phyloP scores from a whole-genome alignment of 768 basidiomycete genomes.

The Xerocomellus chrysenteron region DNA sequence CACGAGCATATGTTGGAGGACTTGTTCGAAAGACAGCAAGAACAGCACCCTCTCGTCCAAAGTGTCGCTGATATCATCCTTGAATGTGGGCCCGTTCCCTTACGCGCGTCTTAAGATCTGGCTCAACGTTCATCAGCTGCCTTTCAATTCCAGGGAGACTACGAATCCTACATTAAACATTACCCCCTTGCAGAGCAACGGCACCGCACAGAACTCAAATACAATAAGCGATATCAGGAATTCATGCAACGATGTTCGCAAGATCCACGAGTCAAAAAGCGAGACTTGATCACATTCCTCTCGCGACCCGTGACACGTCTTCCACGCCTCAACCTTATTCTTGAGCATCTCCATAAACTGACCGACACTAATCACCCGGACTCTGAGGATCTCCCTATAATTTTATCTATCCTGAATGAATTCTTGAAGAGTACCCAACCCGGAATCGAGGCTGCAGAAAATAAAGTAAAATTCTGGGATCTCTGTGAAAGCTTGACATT shows the following conservation, averaged over 20 bases:
- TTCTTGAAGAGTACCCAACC: slow-evolving; percentile 86
- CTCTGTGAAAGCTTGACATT: slow-evolving; percentile 74
- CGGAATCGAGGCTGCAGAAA: slow-evolving; percentile 88
- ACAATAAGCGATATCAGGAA: slow-evolving; percentile 62
- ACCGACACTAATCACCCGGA: slow-evolving; percentile 80
- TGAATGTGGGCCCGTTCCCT: slow-evolving; percentile 50
- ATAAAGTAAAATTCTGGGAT: slow-evolving; percentile 85
- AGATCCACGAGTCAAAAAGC: slow-evolving; percentile 67
- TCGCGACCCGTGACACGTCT: slow-evolving; percentile 88
- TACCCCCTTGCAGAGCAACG: slow-evolving; percentile 84
- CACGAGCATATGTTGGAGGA: slow-evolving; percentile 68
- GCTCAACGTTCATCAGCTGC: slow-evolving; percentile 29
- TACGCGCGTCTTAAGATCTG: slow-evolving; percentile 4
- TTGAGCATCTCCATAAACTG: slow-evolving; percentile 67
- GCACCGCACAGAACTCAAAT: slow-evolving; percentile 73
- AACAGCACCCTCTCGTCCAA: slow-evolving; percentile 81
- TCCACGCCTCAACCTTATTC: slow-evolving; percentile 71
- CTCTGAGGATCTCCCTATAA: slow-evolving; percentile 70
- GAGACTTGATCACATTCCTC: slow-evolving; percentile 78
- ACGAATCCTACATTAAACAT: slow-evolving; percentile 84
- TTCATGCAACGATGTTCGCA: slow-evolving; percentile 63
- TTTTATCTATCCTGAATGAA: slow-evolving; percentile 63
- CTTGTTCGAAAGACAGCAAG: slow-evolving; percentile 78
- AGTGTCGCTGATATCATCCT: slow-evolving; percentile 86
- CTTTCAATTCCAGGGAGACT: slow-evolving; percentile 55